These are phyloP conservation scores for Pseudogymnoascus destructans DNA, from an alignment of 2,329 filamentous ascomycete species.

Conservation along the genomic window DNA sequence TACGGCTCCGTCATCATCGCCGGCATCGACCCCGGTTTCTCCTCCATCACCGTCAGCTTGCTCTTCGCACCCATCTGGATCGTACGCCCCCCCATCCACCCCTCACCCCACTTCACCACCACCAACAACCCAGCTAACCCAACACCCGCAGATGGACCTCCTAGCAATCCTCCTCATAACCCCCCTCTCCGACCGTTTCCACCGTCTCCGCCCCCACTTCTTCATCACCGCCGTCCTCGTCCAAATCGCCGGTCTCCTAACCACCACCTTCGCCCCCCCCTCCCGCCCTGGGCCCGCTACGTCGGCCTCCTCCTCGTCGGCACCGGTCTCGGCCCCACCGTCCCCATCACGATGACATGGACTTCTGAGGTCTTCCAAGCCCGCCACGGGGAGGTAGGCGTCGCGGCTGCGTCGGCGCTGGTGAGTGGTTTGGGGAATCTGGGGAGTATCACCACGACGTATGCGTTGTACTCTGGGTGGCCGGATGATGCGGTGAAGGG, in stretches of 20 bases:
- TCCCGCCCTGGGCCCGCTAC: constrained; percentile 67
- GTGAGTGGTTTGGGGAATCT: constrained; percentile 81
- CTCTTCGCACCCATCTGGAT: constrained; percentile 90
- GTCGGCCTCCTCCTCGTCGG: constrained; percentile 81
- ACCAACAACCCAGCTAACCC: constrained; percentile 7
- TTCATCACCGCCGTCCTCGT: constrained; percentile 65
- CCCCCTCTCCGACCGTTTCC: constrained; percentile 77
- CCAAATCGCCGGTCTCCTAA: constrained; percentile 70
- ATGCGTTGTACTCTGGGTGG: constrained; percentile 83
- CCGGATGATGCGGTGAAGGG: constrained; percentile 58
- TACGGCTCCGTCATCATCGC: constrained; percentile 81
- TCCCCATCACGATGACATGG: constrained; percentile 91
- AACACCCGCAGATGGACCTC: constrained; percentile 55
- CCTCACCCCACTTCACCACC: not conserved
- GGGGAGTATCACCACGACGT: constrained; percentile 76
- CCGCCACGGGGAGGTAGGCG: constrained; percentile 80
- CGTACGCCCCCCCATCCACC: constrained; percentile 34
- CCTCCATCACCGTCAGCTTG: constrained; percentile 62
- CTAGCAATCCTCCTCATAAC: constrained; percentile 77
- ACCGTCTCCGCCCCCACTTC: constrained; percentile 64
- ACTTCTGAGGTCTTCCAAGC: constrained; percentile 81
- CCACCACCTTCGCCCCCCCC: constrained; percentile 59
- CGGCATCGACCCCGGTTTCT: constrained; percentile 61
- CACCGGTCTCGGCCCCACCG: constrained; percentile 79
- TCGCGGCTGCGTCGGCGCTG: constrained; percentile 71